Evolutionary conservation across 1,284 basidiomycete genomes (phyloP).

Genomic region (Cutaneotrichosporon curvatum): DNA sequence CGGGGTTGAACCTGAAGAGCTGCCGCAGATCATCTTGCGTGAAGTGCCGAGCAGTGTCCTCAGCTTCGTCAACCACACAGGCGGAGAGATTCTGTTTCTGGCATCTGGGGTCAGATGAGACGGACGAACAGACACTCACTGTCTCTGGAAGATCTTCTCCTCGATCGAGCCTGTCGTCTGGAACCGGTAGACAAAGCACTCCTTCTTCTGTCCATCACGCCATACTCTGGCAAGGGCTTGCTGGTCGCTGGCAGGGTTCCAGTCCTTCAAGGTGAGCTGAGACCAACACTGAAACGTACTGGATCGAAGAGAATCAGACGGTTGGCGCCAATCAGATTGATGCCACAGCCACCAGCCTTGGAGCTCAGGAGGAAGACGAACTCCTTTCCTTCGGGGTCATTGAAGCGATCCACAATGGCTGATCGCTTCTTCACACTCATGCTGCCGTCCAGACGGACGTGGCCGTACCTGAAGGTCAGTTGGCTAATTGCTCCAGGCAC

Average conservation of each 20-base stretch:
- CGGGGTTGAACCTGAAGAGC: constrained; percentile 84
- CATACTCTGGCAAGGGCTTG: constrained; percentile 97
- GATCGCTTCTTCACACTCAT: constrained; percentile 93
- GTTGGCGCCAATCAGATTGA: constrained; percentile 97
- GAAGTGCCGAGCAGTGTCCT: constrained; percentile 93
- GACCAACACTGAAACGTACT: constrained; percentile 50
- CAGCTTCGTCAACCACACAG: constrained; percentile 94
- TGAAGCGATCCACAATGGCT: constrained; percentile 96
- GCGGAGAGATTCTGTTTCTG: constrained; percentile 95
- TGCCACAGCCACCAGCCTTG: constrained; percentile 96
- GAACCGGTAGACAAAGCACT: constrained; percentile 98
- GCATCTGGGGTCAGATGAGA: constrained; percentile 20
- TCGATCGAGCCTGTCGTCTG: constrained; percentile 97
- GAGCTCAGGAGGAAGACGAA: constrained; percentile 93
- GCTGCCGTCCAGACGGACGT: constrained; percentile 85
- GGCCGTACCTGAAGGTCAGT: constrained; percentile 63
- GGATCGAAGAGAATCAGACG: constrained; percentile 94
- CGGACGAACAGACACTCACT: constrained; percentile 44
- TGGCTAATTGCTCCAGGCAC: constrained; percentile 12
- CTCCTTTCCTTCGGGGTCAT: constrained; percentile 89
- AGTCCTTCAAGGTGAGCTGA: constrained; percentile 55
- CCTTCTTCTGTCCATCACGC: constrained; percentile 99
- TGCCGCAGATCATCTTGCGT: constrained; percentile 82
- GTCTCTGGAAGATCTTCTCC: constrained; percentile 96
- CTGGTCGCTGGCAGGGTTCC: constrained; percentile 98